Evolutionary conservation across 2,329 filamentous ascomycete species (phyloP), one percentile per base, ranked within the genome.

Genomic region (Monascus ruber): DNA sequence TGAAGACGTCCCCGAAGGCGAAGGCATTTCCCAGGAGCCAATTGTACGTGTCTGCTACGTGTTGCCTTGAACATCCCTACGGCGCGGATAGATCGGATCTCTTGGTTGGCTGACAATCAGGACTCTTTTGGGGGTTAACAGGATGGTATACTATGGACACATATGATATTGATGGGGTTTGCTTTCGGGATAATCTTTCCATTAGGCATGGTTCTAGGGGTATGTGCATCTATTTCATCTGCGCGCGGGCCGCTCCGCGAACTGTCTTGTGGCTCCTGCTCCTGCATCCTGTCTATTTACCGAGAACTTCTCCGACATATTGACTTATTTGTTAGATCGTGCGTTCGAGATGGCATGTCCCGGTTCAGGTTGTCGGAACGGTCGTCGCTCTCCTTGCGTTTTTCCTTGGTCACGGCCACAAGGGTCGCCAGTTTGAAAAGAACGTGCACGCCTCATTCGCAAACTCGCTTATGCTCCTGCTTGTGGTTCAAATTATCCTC

Each of bases 181-280:
- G 79, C 87, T 42, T 96, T 93, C 70, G 91, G 91, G 45, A 72
- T 98, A 50, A 76, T 96, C 42, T 96, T 94, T 55, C 91, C 91
- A 7, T 73, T 85, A 10, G 91, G 91, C 52, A 96, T 98, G 89
- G 87, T 96, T 33, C 70, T 95, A 11, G 89, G 89, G 42, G 85
- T 91, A 76, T 53, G 81, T 36, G 17, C 42, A 35, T 34, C 26
- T 31, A 36, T 35, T 32, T 25, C 7, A 32, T 28, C 32, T 41
- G 36, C 39, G 27, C 31, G 17, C 17, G 17, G 17, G 17, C 17
- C 17, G 17, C 17, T 17, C 17, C 17, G 3, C 17, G 6, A 11
- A 24, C 25, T 35, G 29, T 9, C 31, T 37, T 17, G 29, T 28
- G 28, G 39, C 34, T 27, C 35, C 9, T n/a, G 37, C 40, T 43